These are phyloP conservation scores for Blastomyces silverae DNA, from an alignment of 2,329 filamentous ascomycete species.

Conservation along the genomic window DNA sequence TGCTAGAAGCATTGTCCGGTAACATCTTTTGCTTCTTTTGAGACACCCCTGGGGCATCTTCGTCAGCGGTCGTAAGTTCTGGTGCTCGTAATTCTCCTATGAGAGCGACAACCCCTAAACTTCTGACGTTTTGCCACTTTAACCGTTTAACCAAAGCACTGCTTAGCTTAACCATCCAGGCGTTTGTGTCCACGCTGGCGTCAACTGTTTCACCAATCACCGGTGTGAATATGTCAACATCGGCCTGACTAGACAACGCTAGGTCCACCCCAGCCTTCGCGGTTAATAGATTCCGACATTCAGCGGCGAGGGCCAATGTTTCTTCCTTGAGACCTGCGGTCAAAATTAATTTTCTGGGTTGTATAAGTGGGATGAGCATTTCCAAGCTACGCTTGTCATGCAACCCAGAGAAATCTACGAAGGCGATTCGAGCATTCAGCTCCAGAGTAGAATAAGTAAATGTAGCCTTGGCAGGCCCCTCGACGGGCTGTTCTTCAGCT, in stretches of 20 bases:
- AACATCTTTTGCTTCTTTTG: slow-evolving; percentile 50
- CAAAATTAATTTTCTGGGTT: slow-evolving; percentile 90
- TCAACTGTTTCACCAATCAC: slow-evolving; percentile 66
- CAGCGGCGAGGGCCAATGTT: slow-evolving; percentile 67
- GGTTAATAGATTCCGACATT: slow-evolving; percentile 63
- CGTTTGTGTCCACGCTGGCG: slow-evolving; percentile 94
- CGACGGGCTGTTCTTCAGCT: slow-evolving; percentile 42
- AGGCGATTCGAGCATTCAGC: slow-evolving; percentile 70
- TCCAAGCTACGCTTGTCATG: slow-evolving; percentile 91
- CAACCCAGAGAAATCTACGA: slow-evolving; percentile 84
- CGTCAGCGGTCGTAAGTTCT: slow-evolving; percentile 26
- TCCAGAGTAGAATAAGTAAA: slow-evolving; percentile 57
- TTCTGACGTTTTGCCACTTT: slow-evolving; percentile 90
- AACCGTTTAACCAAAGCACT: slow-evolving; percentile 77
- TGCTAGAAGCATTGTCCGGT: slow-evolving; percentile 38
- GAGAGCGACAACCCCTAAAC: slow-evolving; percentile 84
- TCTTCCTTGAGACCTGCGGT: slow-evolving; percentile 73
- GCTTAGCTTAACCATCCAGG: slow-evolving; percentile 89
- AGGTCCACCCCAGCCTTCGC: slow-evolving; percentile 33
- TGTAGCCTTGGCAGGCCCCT: slow-evolving; percentile 70
- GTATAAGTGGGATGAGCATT: slow-evolving; percentile 90
- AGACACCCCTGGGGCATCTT: slow-evolving; percentile 36
- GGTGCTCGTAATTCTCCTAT: slow-evolving; percentile 62
- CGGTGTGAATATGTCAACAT: slow-evolving; percentile 74
- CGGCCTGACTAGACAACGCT: slow-evolving; percentile 13